Evolutionary conservation across 1,139 yeast genomes (phyloP).

Genomic region (Tardiomyces digboiensis): DNA sequence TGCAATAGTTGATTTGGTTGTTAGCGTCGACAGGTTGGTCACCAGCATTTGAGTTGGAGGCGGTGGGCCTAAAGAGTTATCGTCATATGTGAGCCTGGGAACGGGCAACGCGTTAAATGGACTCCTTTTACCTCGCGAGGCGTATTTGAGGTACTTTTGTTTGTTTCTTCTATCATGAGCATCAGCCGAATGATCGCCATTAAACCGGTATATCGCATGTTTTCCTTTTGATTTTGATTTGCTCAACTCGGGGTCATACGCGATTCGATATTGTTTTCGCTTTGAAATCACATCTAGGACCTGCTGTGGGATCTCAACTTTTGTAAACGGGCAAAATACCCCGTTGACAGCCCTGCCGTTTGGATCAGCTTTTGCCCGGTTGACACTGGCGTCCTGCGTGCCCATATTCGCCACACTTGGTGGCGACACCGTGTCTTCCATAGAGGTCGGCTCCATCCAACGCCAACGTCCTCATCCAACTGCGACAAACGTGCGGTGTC

Average conservation of each 20-base stretch:
- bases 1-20: slow-evolving; percentile 38
- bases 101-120: slow-evolving; percentile 34
- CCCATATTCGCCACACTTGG: too few species aligned
- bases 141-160: neutral
- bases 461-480: too few species aligned
- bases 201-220: slow-evolving; percentile 31
- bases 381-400: too few species aligned
- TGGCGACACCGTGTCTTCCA: too few species aligned
- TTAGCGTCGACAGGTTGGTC: slow-evolving; percentile 47
- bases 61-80: slow-evolving; percentile 64
- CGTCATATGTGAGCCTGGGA: slow-evolving; percentile 46
- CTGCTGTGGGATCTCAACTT: neutral
- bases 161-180: slow-evolving; percentile 4
- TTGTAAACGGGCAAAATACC: neutral
- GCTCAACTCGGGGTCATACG: slow-evolving; percentile 51
- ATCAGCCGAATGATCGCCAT: slow-evolving; percentile 26
- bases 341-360: neutral
- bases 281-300: slow-evolving; percentile 13
- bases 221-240: slow-evolving; percentile 33
- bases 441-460: too few species aligned
- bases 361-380: too few species aligned
- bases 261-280: slow-evolving; percentile 23
- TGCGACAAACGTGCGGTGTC: too few species aligned
- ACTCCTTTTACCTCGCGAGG: slow-evolving; percentile 22
- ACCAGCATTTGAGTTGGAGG: slow-evolving; percentile 65